phyloP scores from a whole-genome alignment of 768 basidiomycete species.

The Filobasidium floriforme region DNA sequence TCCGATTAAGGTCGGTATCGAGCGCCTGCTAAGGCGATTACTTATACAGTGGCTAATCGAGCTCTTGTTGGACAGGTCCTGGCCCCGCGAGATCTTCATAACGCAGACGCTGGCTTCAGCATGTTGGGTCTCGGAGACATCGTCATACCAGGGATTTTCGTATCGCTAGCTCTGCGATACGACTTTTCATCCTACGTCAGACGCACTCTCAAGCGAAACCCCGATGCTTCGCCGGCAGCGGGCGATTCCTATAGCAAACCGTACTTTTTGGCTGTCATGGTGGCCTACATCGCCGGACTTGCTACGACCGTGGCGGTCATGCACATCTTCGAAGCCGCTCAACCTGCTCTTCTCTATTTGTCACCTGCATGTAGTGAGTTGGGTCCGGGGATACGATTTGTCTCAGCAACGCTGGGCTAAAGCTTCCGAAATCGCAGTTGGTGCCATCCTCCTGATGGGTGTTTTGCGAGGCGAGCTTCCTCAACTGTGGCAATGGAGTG shows the following conservation, averaged over 20 bases:
- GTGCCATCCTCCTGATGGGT: slow-evolving; percentile 60
- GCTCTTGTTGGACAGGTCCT: slow-evolving; percentile 12
- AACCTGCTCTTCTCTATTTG: slow-evolving; percentile 88
- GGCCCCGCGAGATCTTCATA: slow-evolving; percentile 16
- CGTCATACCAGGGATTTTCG: slow-evolving; percentile 51
- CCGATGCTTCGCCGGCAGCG: slow-evolving; percentile 37
- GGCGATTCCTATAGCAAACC: slow-evolving; percentile 54
- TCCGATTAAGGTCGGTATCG: slow-evolving; percentile 72
- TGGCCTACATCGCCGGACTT: slow-evolving; percentile 68
- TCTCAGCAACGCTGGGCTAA: background rate
- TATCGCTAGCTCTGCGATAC: slow-evolving; percentile 78
- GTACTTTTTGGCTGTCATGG: slow-evolving; percentile 65
- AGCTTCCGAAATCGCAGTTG: slow-evolving; percentile 60
- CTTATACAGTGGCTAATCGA: slow-evolving; percentile 5
- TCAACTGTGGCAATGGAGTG: slow-evolving; percentile 65
- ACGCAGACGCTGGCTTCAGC: slow-evolving; percentile 58
- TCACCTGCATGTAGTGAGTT: slow-evolving; percentile 49
- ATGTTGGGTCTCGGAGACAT: slow-evolving; percentile 74
- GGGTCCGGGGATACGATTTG: background rate
- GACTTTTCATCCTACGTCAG: slow-evolving; percentile 47
- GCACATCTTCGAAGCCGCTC: slow-evolving; percentile 67
- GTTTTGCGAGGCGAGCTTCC: slow-evolving; percentile 60
- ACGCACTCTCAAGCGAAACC: slow-evolving; percentile 23
- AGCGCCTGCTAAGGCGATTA: background rate
- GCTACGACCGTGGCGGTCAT: slow-evolving; percentile 72